These are phyloP conservation scores for Solanum aculeatissimum DNA, from an alignment of 305 asterid genomes.

Conservation along the genomic window DNA sequence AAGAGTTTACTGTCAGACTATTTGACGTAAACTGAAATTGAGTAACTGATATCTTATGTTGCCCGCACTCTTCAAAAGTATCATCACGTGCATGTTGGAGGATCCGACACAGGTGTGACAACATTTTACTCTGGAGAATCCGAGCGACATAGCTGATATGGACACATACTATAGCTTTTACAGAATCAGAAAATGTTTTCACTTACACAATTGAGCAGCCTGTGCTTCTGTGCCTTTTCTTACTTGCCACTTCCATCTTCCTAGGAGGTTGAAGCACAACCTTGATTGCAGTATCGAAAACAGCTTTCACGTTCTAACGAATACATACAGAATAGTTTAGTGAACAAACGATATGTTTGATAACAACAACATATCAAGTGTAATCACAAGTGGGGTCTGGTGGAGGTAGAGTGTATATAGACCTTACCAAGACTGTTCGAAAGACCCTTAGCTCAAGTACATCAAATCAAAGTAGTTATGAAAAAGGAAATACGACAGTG, in stretches of 20 bases:
- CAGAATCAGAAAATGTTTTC: background rate
- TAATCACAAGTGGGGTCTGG: background rate
- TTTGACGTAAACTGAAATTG: background rate
- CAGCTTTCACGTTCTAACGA: conserved; percentile 83
- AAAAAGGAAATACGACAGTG: background rate
- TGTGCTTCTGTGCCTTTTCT: conserved; percentile 45
- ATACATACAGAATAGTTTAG: background rate
- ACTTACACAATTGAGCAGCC: conserved; percentile 86
- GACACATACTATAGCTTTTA: background rate
- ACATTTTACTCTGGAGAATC: too few relatives aligned
- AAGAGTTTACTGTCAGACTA: background rate
- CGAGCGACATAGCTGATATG: background rate
- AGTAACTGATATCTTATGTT: background rate
- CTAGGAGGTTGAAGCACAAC: conserved; percentile 89
- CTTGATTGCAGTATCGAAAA: conserved; percentile 84
- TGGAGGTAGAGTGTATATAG: background rate
- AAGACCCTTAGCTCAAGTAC: background rate
- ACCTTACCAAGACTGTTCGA: too few relatives aligned
- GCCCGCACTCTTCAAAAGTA: too few relatives aligned
- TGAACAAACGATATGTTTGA: background rate
- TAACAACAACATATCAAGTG: background rate
- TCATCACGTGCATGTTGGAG: too few relatives aligned
- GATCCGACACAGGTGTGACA: too few relatives aligned
- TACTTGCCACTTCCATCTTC: conserved; percentile 54
- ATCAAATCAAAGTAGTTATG: background rate